Evolutionary conservation across 177 flowering plant genomes (phyloP).

Genomic region (Vitis hybrid): DNA sequence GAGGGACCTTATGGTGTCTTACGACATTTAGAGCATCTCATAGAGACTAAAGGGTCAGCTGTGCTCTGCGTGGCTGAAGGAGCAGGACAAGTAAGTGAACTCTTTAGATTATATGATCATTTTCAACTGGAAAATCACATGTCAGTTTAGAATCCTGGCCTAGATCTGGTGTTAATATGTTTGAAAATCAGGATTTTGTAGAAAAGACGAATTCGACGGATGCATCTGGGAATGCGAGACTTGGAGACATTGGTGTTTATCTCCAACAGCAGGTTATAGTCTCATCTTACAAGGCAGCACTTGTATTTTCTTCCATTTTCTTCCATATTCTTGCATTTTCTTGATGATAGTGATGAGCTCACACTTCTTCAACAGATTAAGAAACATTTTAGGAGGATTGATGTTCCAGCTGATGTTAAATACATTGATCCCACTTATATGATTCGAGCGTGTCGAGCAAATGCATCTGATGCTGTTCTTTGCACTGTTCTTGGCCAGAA

Average conservation of each 20-base stretch:
- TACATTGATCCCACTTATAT: constrained; percentile 58
- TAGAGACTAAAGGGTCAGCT: constrained; percentile 43
- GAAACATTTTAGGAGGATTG: constrained; percentile 35
- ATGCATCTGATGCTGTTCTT: constrained; percentile 53
- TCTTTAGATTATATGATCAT: not conserved
- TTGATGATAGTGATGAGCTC: not conserved
- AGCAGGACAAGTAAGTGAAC: constrained; percentile 44
- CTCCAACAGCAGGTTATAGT: constrained; percentile 32
- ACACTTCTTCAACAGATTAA: constrained; percentile 32
- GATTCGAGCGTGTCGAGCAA: constrained; percentile 51
- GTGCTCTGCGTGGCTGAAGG: constrained; percentile 53
- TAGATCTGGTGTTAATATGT: not conserved
- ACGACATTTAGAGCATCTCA: constrained; percentile 40
- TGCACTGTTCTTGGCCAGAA: constrained; percentile 60
- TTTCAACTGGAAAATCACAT: too few relatives aligned
- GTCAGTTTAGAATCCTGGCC: too few relatives aligned
- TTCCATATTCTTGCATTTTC: too few relatives aligned
- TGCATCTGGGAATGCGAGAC: constrained; percentile 32
- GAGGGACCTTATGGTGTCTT: constrained; percentile 44
- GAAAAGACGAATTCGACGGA: constrained; percentile 32
- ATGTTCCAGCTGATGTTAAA: constrained; percentile 43
- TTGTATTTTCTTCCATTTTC: too few relatives aligned
- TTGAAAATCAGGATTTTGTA: constrained; percentile 27
- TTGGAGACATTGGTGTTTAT: constrained; percentile 36
- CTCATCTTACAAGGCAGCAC: not conserved